A percentile compares a stretch with the other conserved stretches of the same genome.
Conservation (phyloP, 768 basidiomycete genomes). For the Leccinellum rugosiceps region DNA sequence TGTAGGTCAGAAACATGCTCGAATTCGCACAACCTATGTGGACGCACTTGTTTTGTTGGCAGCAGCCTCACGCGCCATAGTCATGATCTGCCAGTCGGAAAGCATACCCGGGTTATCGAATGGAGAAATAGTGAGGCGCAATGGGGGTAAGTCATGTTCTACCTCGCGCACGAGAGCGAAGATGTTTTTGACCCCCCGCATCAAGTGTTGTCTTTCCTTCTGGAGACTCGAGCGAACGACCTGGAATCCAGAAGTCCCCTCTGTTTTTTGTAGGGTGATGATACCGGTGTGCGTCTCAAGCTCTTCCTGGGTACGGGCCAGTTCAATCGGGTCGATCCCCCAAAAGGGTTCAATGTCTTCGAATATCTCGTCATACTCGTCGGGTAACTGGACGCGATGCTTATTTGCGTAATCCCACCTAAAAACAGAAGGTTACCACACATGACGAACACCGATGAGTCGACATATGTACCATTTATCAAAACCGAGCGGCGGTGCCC, state of each 20-base stretch:
- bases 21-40: background rate
- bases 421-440: background rate
- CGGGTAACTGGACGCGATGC: slow-evolving; percentile 39
- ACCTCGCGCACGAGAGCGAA: slow-evolving; percentile 27
- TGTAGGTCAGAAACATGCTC: background rate
- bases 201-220: background rate
- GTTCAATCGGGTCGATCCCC: slow-evolving; percentile 32
- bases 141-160: slow-evolving; percentile 28
- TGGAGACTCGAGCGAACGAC: slow-evolving; percentile 15
- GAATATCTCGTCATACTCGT: slow-evolving; percentile 47
- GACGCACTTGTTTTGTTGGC: slow-evolving; percentile 27
- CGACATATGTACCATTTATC: slow-evolving; percentile 42
- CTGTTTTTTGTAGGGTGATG: slow-evolving; percentile 28
- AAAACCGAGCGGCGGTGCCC: slow-evolving; percentile 39
- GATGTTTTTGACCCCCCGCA: slow-evolving; percentile 4
- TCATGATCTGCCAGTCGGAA: slow-evolving; percentile 22
- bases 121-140: slow-evolving; percentile 31
- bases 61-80: slow-evolving; percentile 26
- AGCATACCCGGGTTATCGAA: slow-evolving; percentile 30
- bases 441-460: background rate
- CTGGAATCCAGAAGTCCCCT: slow-evolving; percentile 3
- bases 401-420: slow-evolving; percentile 43
- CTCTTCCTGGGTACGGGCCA: slow-evolving; percentile 19
- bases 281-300: slow-evolving; percentile 14
- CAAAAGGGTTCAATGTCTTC: slow-evolving; percentile 36